A percentile compares a stretch with the other conserved stretches of the same genome.
Conservation (phyloP, 1,284 basidiomycete genomes). For the Leccinum pachyderme region DNA sequence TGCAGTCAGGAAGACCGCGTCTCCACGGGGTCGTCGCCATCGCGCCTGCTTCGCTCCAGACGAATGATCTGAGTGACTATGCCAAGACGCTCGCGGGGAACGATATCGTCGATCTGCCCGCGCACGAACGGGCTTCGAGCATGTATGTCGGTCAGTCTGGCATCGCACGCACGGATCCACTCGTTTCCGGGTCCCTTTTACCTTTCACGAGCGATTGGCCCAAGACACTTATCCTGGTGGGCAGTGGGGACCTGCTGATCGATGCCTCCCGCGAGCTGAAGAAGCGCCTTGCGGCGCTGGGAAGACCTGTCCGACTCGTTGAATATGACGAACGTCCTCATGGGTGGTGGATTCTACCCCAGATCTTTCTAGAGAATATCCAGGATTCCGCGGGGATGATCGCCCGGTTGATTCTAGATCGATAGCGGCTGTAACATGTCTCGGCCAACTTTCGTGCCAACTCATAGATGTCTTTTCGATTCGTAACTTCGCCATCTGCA, state of each 20-base stretch:
- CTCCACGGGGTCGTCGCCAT: neutral
- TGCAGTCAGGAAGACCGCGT: neutral
- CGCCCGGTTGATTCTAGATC: conserved; percentile 9
- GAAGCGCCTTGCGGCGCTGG: conserved; percentile 3
- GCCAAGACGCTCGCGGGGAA: neutral
- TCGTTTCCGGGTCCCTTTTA: conserved; percentile 19
- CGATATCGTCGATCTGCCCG: conserved; percentile 1
- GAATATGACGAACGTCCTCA: conserved; percentile 30
- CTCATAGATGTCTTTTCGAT: neutral
- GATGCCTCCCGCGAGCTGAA: conserved; percentile 12
- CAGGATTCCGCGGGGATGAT: conserved; percentile 15
- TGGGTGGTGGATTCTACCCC: conserved; percentile 18
- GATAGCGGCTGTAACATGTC: neutral
- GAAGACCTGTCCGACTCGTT: conserved; percentile 18
- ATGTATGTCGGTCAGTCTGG: conserved; percentile 18
- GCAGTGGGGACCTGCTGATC: conserved; percentile 18
- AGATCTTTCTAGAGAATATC: conserved; percentile 17
- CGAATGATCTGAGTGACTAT: conserved; percentile 1
- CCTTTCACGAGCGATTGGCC: conserved; percentile 24
- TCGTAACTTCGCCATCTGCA: neutral
- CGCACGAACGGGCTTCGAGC: accelerated
- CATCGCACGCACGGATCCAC: conserved; percentile 11
- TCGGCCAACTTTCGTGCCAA: neutral
- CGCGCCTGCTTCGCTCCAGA: neutral
- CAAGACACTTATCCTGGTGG: conserved; percentile 24